phyloP scores from a whole-genome alignment of 305 asterid genomes.

The Nicotiana rustica region DNA sequence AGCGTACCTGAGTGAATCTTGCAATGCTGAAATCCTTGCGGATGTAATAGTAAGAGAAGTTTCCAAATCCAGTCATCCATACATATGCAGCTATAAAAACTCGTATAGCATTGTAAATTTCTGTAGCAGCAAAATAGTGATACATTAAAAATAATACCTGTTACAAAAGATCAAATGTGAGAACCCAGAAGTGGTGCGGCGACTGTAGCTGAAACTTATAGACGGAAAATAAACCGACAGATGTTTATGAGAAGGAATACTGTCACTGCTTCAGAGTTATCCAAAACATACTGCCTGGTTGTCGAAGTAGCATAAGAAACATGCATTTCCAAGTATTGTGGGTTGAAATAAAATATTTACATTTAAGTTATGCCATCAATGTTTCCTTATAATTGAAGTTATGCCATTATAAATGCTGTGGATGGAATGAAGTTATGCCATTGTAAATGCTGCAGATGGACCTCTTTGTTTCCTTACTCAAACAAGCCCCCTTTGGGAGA shows the following conservation, averaged over 20 bases:
- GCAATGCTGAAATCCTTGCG: slow-evolving; percentile 86
- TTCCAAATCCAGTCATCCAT: slow-evolving; percentile 97
- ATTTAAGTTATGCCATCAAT: slow-evolving; percentile 1
- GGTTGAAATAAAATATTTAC: neutral
- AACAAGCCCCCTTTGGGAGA: slow-evolving; percentile 2
- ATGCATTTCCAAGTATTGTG: slow-evolving; percentile 2
- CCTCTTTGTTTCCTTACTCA: slow-evolving; percentile 11
- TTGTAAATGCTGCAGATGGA: neutral
- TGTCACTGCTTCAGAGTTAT: neutral
- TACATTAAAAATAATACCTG: slow-evolving; percentile 92
- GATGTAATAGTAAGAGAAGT: slow-evolving; percentile 86
- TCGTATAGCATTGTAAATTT: slow-evolving; percentile 84
- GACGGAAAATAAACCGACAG: slow-evolving; percentile 10
- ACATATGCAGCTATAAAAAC: slow-evolving; percentile 85
- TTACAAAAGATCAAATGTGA: slow-evolving; percentile 41
- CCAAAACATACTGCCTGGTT: neutral
- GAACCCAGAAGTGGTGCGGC: slow-evolving; percentile 26
- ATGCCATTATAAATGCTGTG: slow-evolving; percentile 2
- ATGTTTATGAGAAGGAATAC: slow-evolving; percentile 18
- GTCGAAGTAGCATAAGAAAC: slow-evolving; percentile 13
- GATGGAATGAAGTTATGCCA: slow-evolving; percentile 11
- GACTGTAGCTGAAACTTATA: slow-evolving; percentile 9
- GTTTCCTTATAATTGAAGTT: slow-evolving; percentile 1
- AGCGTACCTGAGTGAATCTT: slow-evolving; percentile 75
- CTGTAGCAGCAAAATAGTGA: slow-evolving; percentile 86